phyloP scores from a whole-genome alignment of 2,329 filamentous ascomycete species.

The Xylariales sp. region DNA sequence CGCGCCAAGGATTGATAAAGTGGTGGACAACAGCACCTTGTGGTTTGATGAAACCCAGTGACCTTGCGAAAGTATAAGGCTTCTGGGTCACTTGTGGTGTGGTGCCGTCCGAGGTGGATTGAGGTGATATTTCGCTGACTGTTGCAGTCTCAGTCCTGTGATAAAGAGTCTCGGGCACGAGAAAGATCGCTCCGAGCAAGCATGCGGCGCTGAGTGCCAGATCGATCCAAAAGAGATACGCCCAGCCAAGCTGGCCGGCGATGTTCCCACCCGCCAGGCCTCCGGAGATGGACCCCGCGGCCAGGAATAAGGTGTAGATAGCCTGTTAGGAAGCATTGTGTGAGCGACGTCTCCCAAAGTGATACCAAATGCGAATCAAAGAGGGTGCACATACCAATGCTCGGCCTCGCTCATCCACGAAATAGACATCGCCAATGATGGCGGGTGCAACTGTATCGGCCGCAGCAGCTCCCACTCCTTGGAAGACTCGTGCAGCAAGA shows the following conservation, averaged over 20 bases:
- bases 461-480: conserved; percentile 28
- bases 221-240: conserved; percentile 28
- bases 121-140: background rate
- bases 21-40: conserved; percentile 15
- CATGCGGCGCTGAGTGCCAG: conserved; percentile 20
- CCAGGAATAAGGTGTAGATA: conserved; percentile 29
- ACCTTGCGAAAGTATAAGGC: conserved; percentile 23
- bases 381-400: conserved; percentile 24
- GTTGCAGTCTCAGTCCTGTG: conserved; percentile 12
- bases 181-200: conserved; percentile 22
- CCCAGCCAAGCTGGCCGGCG: conserved; percentile 26
- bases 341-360: background rate
- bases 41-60: conserved; percentile 18
- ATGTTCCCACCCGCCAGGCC: conserved; percentile 34
- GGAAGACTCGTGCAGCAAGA: conserved; percentile 25
- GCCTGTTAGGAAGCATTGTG: conserved; percentile 6
- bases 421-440: conserved; percentile 32
- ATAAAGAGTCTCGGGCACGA: conserved; percentile 32
- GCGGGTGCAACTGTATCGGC: conserved; percentile 30
- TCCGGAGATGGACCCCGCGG: conserved; percentile 26
- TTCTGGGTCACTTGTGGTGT: background rate
- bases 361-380: background rate
- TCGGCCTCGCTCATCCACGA: conserved; percentile 29
- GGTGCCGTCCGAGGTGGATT: background rate
- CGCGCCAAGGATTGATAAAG: conserved; percentile 23